Evolutionary conservation across 1,284 basidiomycete species (phyloP), one percentile per base, ranked within the genome.

Genomic region (Kalmanozyma brasiliensis): DNA sequence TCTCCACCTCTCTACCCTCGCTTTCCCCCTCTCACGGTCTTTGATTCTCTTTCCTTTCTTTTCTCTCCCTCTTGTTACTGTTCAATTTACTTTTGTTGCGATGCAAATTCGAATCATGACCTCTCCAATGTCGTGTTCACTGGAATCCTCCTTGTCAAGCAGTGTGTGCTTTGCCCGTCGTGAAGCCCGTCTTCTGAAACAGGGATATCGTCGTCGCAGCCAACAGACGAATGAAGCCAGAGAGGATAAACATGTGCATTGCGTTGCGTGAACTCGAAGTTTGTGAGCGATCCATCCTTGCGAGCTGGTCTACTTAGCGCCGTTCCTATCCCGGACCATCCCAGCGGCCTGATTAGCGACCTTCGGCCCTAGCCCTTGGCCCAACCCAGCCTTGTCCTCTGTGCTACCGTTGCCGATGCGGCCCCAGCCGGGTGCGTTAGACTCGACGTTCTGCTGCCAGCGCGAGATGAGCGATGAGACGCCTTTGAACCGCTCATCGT

Each of bases 391-490:
- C 20, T 47, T 48, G 14, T 32, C 37, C 2, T n/a, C n/a, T n/a
- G n/a, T 46, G 20, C 16, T 29, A 16, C 23, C 44, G 19, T 10
- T 52, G 17, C 73, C 73, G 22, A 74, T 49, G 10, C n/a, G 46
- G 1, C 74, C 74, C 74, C 74, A 76, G 4, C 74, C 74, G 2
- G 68, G 72, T 0, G 74, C 74, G 16, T 65, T 64, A 8, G 44
- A 38, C 22, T 72, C 64, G 10, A 67, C 73, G 37, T 59, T 71
- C 33, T 63, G 58, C 42, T 74, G 73, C 73, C 73, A 74, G 3
- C 56, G 49, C 0, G 32, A 36, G 20, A 74, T 74, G 19, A 74
- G 37, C 29, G 42, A 45, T 7, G 61, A 63, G 0, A 74, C 73
- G n/a, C 68, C 69, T 26, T 22, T 53, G 35, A 69, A 76, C 2